A percentile compares a stretch with the other conserved stretches of the same genome.
These are phyloP conservation scores for Exophiala oligosperma DNA, from an alignment of 2,329 filamentous ascomycete genomes.

Conservation along the genomic window DNA sequence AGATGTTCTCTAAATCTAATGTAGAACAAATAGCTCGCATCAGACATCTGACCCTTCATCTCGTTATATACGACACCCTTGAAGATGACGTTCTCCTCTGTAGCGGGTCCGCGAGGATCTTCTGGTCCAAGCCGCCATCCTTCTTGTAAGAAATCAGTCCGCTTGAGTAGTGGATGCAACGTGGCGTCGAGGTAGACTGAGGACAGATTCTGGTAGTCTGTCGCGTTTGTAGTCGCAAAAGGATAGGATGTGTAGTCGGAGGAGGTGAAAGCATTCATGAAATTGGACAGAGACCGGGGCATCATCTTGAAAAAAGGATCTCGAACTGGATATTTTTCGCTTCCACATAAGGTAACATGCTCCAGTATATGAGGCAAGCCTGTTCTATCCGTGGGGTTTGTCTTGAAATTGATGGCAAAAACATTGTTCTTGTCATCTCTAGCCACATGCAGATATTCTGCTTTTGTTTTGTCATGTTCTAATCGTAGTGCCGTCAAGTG, in stretches of 20 bases:
- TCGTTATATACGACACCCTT: constrained; percentile 99
- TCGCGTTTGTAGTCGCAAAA: constrained; percentile 92
- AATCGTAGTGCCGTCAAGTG: constrained; percentile 89
- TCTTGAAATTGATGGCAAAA: constrained; percentile 99
- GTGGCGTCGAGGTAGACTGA: constrained; percentile 96
- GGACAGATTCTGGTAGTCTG: constrained; percentile 94
- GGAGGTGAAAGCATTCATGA: constrained; percentile 98
- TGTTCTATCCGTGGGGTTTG: constrained; percentile 93
- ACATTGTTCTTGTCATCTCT: constrained; percentile 98
- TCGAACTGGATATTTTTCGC: constrained; percentile 94
- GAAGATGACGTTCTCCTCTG: constrained; percentile 63
- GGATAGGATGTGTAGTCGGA: constrained; percentile 97
- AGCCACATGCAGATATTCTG: constrained; percentile 93
- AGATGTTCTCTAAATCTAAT: constrained; percentile 94
- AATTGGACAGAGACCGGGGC: constrained; percentile 95
- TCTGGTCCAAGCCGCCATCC: constrained; percentile 95
- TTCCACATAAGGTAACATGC: constrained; percentile 95
- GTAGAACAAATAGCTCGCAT: constrained; percentile 94
- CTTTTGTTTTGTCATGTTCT: constrained; percentile 91
- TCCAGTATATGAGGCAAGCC: constrained; percentile 96
- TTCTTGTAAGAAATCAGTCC: constrained; percentile 92
- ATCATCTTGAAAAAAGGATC: constrained; percentile 99
- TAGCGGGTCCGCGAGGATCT: constrained; percentile 63
- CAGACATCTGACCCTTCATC: constrained; percentile 99
- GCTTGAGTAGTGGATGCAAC: constrained; percentile 81